These are phyloP conservation scores for Kurtzmaniella quercitrusa DNA, from an alignment of 1,139 yeast species.

Conservation along the genomic window DNA sequence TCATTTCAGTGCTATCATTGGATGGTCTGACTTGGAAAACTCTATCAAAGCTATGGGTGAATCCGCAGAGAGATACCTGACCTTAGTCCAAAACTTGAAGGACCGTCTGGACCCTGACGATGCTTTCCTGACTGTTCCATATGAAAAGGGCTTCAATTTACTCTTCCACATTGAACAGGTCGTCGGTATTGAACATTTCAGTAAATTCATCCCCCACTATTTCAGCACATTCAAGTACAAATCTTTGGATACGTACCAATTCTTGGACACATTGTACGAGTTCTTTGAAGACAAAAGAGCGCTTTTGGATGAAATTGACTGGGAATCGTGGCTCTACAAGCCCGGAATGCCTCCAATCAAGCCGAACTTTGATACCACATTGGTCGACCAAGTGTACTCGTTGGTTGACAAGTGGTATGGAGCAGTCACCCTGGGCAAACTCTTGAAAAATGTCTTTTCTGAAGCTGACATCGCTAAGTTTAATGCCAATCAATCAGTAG, in stretches of 20 bases:
- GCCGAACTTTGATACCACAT: slow-evolving; percentile 72
- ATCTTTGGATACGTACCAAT: slow-evolving; percentile 79
- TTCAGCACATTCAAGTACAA: slow-evolving; percentile 63
- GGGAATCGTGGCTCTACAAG: slow-evolving; percentile 77
- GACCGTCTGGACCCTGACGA: slow-evolving; percentile 80
- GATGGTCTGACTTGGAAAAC: slow-evolving; percentile 78
- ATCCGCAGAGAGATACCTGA: slow-evolving; percentile 50
- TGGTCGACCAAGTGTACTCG: slow-evolving; percentile 67
- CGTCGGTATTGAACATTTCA: slow-evolving; percentile 58
- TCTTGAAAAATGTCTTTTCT: slow-evolving; percentile 14
- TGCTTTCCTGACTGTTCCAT: slow-evolving; percentile 82
- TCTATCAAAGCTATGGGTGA: slow-evolving; percentile 60
- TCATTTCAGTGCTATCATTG: slow-evolving; percentile 80
- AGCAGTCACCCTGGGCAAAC: slow-evolving; percentile 15
- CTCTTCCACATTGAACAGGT: slow-evolving; percentile 67
- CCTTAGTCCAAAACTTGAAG: slow-evolving; percentile 65
- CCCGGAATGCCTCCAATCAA: slow-evolving; percentile 83
- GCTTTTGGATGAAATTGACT: slow-evolving; percentile 64
- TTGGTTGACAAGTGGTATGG: slow-evolving; percentile 65
- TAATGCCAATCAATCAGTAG: slow-evolving; percentile 72
- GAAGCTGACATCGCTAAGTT: slow-evolving; percentile 49
- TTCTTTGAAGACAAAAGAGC: slow-evolving; percentile 48
- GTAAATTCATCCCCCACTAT: slow-evolving; percentile 75
- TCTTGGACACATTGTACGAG: slow-evolving; percentile 69
- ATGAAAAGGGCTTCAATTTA: slow-evolving; percentile 85